These are phyloP conservation scores for Fusarium ambrosium DNA, from an alignment of 2,329 filamentous ascomycete species.

Conservation along the genomic window DNA sequence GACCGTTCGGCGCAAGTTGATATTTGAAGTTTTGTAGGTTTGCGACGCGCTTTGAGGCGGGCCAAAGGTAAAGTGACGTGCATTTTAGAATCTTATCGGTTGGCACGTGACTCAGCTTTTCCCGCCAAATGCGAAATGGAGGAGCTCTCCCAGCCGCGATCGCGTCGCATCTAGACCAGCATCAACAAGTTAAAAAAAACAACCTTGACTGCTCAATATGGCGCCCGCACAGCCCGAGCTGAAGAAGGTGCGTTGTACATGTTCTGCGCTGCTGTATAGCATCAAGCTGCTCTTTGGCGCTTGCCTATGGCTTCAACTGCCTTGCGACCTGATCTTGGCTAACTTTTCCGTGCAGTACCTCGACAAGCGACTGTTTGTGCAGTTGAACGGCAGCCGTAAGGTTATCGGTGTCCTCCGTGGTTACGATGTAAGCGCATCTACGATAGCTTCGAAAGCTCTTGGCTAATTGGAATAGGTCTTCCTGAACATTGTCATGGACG, in stretches of 20 bases:
- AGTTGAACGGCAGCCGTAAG: conserved; percentile 97
- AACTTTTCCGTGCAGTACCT: conserved; percentile 78
- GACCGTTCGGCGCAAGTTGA: conserved; percentile 20
- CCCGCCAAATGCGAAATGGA: conserved; percentile 36
- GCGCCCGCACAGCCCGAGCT: conserved; percentile 98
- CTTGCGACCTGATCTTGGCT: conserved; percentile 32
- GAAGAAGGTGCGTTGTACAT: conserved; percentile 81
- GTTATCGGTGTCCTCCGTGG: conserved; percentile 94
- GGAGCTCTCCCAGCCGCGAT: conserved; percentile 43
- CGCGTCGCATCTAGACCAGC: conserved; percentile 47
- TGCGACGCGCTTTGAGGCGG: conserved; percentile 23
- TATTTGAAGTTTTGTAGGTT: conserved; percentile 14
- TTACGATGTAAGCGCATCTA: conserved; percentile 81
- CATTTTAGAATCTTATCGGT: conserved; percentile 59
- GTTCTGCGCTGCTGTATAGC: neutral
- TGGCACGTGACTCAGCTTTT: conserved; percentile 59
- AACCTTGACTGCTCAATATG: conserved; percentile 72
- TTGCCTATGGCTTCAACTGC: neutral
- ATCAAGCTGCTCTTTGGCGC: neutral
- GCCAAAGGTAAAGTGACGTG: conserved; percentile 38
- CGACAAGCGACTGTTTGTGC: conserved; percentile 98
- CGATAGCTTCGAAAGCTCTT: too few relatives aligned
- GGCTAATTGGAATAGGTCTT: conserved; percentile 77
- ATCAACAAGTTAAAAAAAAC: conserved; percentile 40
- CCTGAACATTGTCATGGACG: conserved; percentile 97